Percentiles rank a stretch among this genome's conserved stretches.
Conservation (phyloP, 208 protist species). For the Leishmania tropica region DNA sequence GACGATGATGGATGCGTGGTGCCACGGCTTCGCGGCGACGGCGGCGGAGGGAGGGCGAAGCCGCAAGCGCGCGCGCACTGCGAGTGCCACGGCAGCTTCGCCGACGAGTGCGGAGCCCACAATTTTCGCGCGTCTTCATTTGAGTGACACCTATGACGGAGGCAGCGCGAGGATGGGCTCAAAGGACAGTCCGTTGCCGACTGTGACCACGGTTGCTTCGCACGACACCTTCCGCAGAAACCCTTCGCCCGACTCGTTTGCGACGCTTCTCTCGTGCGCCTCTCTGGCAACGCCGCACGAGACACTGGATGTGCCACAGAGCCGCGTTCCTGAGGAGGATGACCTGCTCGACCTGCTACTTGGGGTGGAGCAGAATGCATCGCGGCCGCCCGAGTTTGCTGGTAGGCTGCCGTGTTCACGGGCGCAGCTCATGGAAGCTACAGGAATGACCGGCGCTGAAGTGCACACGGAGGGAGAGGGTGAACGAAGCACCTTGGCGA, state of each 20-base stretch:
- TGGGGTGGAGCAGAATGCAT: background rate
- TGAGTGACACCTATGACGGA: background rate
- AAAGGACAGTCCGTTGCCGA: background rate
- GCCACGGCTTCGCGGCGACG: slow-evolving; percentile 21
- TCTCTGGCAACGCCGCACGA: background rate
- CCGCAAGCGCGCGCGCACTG: slow-evolving; percentile 18
- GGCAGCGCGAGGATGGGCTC: background rate
- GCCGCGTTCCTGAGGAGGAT: slow-evolving; percentile 39
- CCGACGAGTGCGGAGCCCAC: background rate
- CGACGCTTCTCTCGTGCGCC: background rate
- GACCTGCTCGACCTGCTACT: slow-evolving; percentile 36
- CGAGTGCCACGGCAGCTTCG: background rate
- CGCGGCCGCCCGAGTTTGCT: background rate
- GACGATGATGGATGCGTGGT: slow-evolving; percentile 17
- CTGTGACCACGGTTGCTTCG: background rate
- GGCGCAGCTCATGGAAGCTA: background rate
- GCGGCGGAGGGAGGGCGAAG: background rate
- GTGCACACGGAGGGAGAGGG: background rate
- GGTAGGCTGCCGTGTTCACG: background rate
- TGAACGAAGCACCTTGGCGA: background rate
- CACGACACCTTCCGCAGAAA: background rate
- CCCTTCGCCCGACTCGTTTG: background rate
- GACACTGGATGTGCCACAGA: slow-evolving; percentile 12
- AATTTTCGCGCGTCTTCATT: background rate
- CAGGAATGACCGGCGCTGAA: background rate